Evolutionary conservation across 2,329 filamentous ascomycete species (phyloP).

Genomic region (Macroventuria anomochaeta): DNA sequence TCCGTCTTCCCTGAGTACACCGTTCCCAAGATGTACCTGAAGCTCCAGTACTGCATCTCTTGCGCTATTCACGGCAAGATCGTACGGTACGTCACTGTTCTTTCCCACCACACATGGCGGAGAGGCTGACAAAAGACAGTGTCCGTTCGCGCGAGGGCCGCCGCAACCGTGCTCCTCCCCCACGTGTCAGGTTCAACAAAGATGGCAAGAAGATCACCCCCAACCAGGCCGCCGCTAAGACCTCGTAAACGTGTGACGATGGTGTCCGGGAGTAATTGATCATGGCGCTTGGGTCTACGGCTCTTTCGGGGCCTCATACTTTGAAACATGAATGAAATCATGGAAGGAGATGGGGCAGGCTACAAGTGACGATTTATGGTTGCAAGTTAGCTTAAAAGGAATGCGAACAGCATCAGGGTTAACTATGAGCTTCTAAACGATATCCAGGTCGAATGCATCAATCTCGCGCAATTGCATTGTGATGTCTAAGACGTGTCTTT

Average conservation of each 20-base stretch:
- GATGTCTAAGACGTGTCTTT: background rate
- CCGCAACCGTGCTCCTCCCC: conserved; percentile 98
- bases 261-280: conserved; percentile 32
- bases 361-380: conserved; percentile 43
- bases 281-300: conserved; percentile 47
- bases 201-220: conserved; percentile 99
- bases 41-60: conserved; percentile 99
- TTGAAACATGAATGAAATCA: conserved; percentile 46
- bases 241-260: conserved; percentile 39
- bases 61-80: conserved; percentile 99
- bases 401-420: conserved; percentile 39
- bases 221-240: conserved; percentile 77
- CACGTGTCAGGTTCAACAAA: conserved; percentile 99
- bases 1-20: conserved; percentile 99
- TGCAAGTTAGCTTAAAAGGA: conserved; percentile 37
- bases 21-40: conserved; percentile 99
- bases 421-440: conserved; percentile 48
- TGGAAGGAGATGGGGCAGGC: conserved; percentile 37
- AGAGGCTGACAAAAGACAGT: conserved; percentile 59
- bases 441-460: conserved; percentile 45
- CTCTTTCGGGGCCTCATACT: conserved; percentile 45
- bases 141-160: conserved; percentile 96
- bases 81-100: conserved; percentile 84
- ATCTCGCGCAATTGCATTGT: background rate
- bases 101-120: conserved; percentile 5